A percentile compares a stretch with the other conserved stretches of the same genome.
Conservation (phyloP, 2,329 filamentous ascomycete genomes). For the Arthrobotrys conoides region DNA sequence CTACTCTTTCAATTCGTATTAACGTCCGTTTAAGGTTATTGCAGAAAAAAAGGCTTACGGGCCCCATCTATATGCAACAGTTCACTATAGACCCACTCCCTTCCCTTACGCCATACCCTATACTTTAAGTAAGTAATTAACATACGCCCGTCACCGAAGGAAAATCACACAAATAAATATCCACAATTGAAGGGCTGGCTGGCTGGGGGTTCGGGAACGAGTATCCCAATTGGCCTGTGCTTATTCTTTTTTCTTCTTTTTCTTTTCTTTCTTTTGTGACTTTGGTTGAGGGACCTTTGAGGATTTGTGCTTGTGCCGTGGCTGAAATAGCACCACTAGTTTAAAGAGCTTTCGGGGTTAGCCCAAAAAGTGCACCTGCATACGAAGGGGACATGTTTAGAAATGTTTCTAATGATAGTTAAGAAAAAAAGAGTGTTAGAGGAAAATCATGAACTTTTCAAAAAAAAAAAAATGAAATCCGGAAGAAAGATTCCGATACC, state of each 20-base stretch:
- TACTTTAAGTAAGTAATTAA: no score
- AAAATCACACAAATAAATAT: neutral
- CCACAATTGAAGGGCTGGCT: no score
- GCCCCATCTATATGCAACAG: slow-evolving; percentile 44
- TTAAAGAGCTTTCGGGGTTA: slow-evolving; percentile 2
- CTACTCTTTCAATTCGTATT: slow-evolving; percentile 54
- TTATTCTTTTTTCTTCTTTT: neutral
- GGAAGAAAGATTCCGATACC: slow-evolving; percentile 1
- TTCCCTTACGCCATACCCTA: slow-evolving; percentile 36
- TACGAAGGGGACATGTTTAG: slow-evolving; percentile 18
- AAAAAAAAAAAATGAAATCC: neutral
- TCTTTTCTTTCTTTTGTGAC: neutral
- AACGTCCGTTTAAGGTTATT: slow-evolving; percentile 49
- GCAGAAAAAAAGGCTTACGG: neutral
- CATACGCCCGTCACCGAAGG: slow-evolving; percentile 4
- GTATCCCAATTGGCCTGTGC: slow-evolving; percentile 34
- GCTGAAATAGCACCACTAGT: slow-evolving; percentile 30
- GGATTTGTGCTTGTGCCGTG: slow-evolving; percentile 11
- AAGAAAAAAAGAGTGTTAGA: neutral
- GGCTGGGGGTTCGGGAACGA: neutral
- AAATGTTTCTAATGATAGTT: slow-evolving; percentile 11
- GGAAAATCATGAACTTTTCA: neutral
- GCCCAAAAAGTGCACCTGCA: slow-evolving; percentile 54
- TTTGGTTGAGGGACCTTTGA: neutral
- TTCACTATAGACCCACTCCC: slow-evolving; percentile 45